Evolutionary conservation across 345 rosid species (phyloP), one percentile per base, ranked within the genome.

Genomic region (Passiflora organensis): DNA sequence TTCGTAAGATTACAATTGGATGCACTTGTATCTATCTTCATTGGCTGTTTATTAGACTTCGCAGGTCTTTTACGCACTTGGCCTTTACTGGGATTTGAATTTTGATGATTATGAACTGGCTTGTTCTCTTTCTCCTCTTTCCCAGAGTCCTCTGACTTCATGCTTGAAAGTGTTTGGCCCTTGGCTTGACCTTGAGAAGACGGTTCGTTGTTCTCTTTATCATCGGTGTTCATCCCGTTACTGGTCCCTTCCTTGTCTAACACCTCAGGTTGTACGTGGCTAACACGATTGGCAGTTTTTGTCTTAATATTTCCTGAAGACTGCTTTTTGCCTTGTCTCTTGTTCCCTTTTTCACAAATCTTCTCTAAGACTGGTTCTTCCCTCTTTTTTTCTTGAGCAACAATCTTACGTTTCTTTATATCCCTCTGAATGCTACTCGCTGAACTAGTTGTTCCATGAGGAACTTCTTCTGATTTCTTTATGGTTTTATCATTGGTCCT

Each of bases 41-140:
- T 10, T 20, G 64, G 24, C 18, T 6, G 62, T 42, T 64, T 64
- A 47, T 51, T 61, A 51, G 78, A 60, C 50, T 50, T 69, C 53
- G 37, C 59, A 54, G 60, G 55, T 51, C 63, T 65, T 23, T 70
- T 75, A 13, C 47, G 53, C n/a, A 65, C 53, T 58, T 43, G 55
- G 16, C 32, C 39, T 39, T 69, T 60, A 25, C 50, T 60, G 0
- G 13, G 36, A 54, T 50, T 60, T 15, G 19, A 51, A 59, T 48
- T 51, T 60, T 67, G 54, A 52, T 70, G 47, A 47, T 45, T 55
- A 19, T 50, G 43, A 59, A 75, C 66, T 45, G 73, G 73, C 37
- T 16, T 49, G 34, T 77, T 76, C 72, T 85, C 89, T 49, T 73
- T 65, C 52, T 62, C 78, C 20, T 10, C 59, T 25, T 69, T 74